Conservation (phyloP, 306 rosid species). For the Argentina anserina region DNA sequence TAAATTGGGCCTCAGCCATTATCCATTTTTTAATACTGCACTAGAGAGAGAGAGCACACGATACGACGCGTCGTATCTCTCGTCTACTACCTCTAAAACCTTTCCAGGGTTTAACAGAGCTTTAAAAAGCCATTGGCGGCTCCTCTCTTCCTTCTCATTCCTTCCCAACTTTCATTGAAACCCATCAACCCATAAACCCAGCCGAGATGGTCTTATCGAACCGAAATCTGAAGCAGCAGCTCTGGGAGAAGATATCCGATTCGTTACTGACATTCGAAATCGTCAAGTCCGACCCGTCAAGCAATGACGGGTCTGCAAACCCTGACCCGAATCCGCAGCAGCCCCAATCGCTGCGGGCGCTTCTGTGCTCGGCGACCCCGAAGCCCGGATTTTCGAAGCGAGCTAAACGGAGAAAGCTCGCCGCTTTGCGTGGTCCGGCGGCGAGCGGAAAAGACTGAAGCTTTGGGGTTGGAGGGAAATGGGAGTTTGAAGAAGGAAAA, state of each 20-base stretch:
- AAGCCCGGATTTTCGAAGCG: conserved; percentile 71
- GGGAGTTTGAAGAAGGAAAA: conserved; percentile 3
- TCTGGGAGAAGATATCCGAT: conserved; percentile 46
- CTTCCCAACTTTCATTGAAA: not conserved
- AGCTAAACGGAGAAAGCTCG: conserved; percentile 53
- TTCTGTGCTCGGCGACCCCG: conserved; percentile 40
- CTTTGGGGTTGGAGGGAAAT: conserved; percentile 5
- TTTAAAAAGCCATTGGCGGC: conserved; percentile 10
- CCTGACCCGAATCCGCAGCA: conserved; percentile 20
- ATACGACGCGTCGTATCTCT: not conserved
- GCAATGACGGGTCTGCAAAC: conserved; percentile 15
- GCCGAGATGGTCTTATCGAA: conserved; percentile 79
- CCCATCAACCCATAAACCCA: not conserved
- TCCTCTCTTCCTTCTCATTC: not conserved
- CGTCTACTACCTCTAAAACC: not conserved
- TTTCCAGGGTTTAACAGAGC: not conserved
- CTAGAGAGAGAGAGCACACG: too few relatives aligned
- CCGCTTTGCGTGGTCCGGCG: conserved; percentile 27
- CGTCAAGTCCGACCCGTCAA: conserved; percentile 15
- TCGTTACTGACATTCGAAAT: conserved; percentile 23
- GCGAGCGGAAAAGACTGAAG: conserved; percentile 17
- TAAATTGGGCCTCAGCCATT: too few relatives aligned
- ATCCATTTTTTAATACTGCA: too few relatives aligned
- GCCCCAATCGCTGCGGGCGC: conserved; percentile 35
- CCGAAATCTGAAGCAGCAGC: conserved; percentile 70